These are phyloP conservation scores for Diaporthe sp. DNA, from an alignment of 2,329 filamentous ascomycete genomes.

Conservation along the genomic window DNA sequence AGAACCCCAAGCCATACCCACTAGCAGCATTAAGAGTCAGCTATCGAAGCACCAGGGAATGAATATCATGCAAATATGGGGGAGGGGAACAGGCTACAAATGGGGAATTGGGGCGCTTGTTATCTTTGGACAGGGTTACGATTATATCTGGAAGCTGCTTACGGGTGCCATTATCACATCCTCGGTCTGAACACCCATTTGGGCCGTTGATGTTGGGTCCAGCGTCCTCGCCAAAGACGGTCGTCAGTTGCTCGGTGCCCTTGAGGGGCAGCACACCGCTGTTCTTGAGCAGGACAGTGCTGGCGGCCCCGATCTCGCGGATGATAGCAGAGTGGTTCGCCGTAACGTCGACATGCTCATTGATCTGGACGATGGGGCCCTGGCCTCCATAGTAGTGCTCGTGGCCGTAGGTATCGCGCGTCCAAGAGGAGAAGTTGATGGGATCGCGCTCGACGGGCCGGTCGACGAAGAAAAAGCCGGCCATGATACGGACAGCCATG, in stretches of 20 bases:
- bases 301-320: conserved; percentile 67
- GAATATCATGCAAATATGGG: too few species aligned
- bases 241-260: conserved; percentile 63
- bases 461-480: conserved; percentile 51
- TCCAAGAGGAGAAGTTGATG: conserved; percentile 83
- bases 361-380: conserved; percentile 63
- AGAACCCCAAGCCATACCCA: conserved; percentile 89
- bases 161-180: conserved; percentile 83
- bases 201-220: conserved; percentile 73
- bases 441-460: conserved; percentile 45
- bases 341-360: conserved; percentile 75
- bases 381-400: conserved; percentile 68
- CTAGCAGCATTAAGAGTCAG: too few species aligned
- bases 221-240: conserved; percentile 82
- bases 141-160: too few species aligned
- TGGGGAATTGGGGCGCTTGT: too few species aligned
- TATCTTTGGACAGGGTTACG: too few species aligned
- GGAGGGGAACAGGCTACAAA: too few species aligned
- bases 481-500: conserved; percentile 73
- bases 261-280: conserved; percentile 64
- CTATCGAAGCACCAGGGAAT: too few species aligned
- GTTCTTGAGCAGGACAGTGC: conserved; percentile 74
- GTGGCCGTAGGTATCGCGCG: conserved; percentile 65
- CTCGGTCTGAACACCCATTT: conserved; percentile 82
- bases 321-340: conserved; percentile 64